phyloP scores from a whole-genome alignment of 225 moss, liverwort and hornwort genomes.

The Marchantia paleacea region DNA sequence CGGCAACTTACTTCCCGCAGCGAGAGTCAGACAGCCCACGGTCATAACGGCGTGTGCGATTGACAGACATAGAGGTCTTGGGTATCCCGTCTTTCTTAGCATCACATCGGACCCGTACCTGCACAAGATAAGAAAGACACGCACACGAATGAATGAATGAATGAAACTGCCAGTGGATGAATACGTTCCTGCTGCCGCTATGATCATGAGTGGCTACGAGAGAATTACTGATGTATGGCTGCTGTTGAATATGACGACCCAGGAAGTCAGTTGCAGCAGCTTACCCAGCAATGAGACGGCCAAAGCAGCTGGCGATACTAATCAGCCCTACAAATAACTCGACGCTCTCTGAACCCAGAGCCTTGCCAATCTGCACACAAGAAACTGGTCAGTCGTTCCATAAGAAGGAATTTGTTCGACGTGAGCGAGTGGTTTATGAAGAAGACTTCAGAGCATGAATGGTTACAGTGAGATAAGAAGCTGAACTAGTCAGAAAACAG shows the following conservation, averaged over 20 bases:
- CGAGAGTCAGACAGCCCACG: conserved; percentile 66
- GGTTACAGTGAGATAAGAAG: background rate
- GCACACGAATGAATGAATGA: background rate
- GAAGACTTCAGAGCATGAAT: background rate
- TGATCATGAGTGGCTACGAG: too few relatives aligned
- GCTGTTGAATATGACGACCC: too few relatives aligned
- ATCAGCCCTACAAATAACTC: conserved; percentile 79
- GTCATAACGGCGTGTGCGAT: conserved; percentile 60
- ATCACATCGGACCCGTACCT: conserved; percentile 82
- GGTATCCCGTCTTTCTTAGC: conserved; percentile 46
- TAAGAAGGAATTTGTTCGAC: background rate
- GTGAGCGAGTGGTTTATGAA: too few relatives aligned
- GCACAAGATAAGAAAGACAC: background rate
- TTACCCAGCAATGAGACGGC: conserved; percentile 84
- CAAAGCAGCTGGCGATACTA: conserved; percentile 88
- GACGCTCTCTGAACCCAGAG: conserved; percentile 56
- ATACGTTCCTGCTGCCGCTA: too few relatives aligned
- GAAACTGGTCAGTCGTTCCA: background rate
- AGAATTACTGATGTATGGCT: too few relatives aligned
- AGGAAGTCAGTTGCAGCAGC: background rate
- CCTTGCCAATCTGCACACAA: conserved; percentile 61
- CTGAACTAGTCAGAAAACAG: background rate
- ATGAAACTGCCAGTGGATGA: background rate
- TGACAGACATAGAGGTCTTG: conserved; percentile 65
- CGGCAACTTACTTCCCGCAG: conserved; percentile 62